Percentiles rank a stretch among this genome's conserved stretches.
These are phyloP conservation scores for Linnemannia exigua DNA, from an alignment of 192 early-diverging fungal species.

Conservation along the genomic window DNA sequence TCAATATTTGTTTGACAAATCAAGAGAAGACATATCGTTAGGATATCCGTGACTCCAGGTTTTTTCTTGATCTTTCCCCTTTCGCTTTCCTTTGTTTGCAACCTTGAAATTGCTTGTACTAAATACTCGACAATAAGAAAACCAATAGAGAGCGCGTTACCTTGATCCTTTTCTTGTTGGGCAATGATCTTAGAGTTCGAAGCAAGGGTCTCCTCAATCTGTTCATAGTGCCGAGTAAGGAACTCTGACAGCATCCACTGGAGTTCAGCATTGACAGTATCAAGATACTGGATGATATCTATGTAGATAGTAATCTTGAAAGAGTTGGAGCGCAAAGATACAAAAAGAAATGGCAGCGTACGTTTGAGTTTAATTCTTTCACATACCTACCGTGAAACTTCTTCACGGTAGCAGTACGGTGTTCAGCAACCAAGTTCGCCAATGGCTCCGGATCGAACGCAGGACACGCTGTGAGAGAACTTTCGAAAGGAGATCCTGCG, in stretches of 20 bases:
- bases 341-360: background rate
- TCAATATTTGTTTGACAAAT: background rate
- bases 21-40: background rate
- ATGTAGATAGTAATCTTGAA: background rate
- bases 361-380: background rate
- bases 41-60: background rate
- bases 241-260: conserved; percentile 42
- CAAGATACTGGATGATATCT: conserved; percentile 23
- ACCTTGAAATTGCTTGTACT: too few relatives aligned
- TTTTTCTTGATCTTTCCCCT: background rate
- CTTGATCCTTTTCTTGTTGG: conserved; percentile 26
- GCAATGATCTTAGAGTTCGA: conserved; percentile 7
- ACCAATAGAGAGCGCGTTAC: background rate
- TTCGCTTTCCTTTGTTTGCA: background rate
- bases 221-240: conserved; percentile 25
- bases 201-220: conserved; percentile 18
- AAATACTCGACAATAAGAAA: background rate
- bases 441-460: background rate
- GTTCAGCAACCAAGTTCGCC: background rate
- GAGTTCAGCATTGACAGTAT: conserved; percentile 31
- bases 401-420: background rate
- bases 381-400: background rate
- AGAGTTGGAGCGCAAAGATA: background rate
- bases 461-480: background rate
- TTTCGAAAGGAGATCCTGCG: background rate